Evolutionary conservation across 768 basidiomycete species (phyloP), one percentile per base, ranked within the genome.

Genomic region (Hydnum rufescens): DNA sequence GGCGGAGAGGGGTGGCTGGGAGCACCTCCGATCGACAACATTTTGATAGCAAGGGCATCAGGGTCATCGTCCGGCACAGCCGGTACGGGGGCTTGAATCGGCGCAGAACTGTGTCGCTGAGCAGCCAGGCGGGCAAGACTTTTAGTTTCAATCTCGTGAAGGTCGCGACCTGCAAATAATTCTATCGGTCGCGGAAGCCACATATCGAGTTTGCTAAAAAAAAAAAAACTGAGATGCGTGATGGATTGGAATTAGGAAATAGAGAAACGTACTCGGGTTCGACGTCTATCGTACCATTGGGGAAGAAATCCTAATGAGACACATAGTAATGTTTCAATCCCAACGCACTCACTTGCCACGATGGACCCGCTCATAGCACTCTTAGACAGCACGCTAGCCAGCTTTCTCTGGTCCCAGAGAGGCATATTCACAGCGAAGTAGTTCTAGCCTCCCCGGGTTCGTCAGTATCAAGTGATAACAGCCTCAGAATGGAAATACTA

Each of bases 341-440:
- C 36, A 52, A 6, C 19, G 8, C 19, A 23, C 46, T 6, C 44
- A 56, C 55, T 57, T 19, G 49, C 13, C 30, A 47, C 55, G 29
- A 56, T 56, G 5, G 55, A 56, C 49, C 51, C 25, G 54, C 55
- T 55, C 5, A 50, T 29, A 23, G 49, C 49, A 19, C 28, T 34
- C 39, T 55, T 51, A 2, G 39, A 31, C 29, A 46, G 28, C 30
- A 57, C 52, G 22, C 49, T 29, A 16, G 54, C 32, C 3, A 56
- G 42, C 32, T 56, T 56, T 8, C 55, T 26, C 23, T 32, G 30
- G 19, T 48, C 39, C 48, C 56, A 56, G 2, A 22, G 26, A 3
- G 55, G 32, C 22, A 28, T 31, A 29, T 51, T 32, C 19, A 26
- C 22, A 6, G 18, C n/a, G 5, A 49, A 26, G 16, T 55, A 51